Evolutionary conservation across 208 protist genomes (phyloP).

Genomic region (Jaenimonas drosophilae): DNA sequence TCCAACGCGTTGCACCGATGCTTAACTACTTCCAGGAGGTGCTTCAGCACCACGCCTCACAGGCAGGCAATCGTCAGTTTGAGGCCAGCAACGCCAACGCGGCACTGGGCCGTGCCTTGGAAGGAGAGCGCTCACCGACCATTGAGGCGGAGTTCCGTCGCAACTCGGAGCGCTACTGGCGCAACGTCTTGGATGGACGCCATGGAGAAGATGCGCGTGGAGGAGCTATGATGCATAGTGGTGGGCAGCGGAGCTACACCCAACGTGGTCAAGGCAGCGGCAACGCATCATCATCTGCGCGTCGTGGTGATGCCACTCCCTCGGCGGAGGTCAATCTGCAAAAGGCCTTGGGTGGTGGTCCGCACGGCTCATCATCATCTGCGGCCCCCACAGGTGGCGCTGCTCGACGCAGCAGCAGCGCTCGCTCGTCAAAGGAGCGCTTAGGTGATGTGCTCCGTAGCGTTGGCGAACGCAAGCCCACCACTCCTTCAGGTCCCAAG

Average conservation of each 20-base stretch:
- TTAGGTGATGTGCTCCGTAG: no score
- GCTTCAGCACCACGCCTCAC: slow-evolving; percentile 25
- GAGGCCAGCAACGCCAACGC: slow-evolving; percentile 34
- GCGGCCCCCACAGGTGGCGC: no score
- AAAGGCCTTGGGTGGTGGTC: not conserved
- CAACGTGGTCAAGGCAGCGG: not conserved
- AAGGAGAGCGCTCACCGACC: slow-evolving; percentile 42
- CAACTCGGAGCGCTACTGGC: slow-evolving; percentile 85
- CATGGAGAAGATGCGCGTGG: slow-evolving; percentile 35
- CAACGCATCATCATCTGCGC: not conserved
- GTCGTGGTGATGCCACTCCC: not conserved
- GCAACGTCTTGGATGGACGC: slow-evolving; percentile 65
- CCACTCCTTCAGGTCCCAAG: no score
- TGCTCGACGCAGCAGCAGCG: no score
- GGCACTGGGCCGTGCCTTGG: slow-evolving; percentile 31
- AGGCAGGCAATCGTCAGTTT: slow-evolving; percentile 18
- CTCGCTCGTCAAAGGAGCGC: no score
- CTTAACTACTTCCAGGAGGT: slow-evolving; percentile 55
- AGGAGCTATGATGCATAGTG: no score
- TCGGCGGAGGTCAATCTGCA: not conserved
- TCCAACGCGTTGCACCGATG: slow-evolving; percentile 70
- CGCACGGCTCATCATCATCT: not conserved
- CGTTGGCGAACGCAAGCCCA: no score
- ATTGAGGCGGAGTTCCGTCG: slow-evolving; percentile 77
- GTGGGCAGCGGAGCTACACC: not conserved